phyloP scores from a whole-genome alignment of 495 filamentous ascomycete genomes.

The Hypoxylon intermedium region DNA sequence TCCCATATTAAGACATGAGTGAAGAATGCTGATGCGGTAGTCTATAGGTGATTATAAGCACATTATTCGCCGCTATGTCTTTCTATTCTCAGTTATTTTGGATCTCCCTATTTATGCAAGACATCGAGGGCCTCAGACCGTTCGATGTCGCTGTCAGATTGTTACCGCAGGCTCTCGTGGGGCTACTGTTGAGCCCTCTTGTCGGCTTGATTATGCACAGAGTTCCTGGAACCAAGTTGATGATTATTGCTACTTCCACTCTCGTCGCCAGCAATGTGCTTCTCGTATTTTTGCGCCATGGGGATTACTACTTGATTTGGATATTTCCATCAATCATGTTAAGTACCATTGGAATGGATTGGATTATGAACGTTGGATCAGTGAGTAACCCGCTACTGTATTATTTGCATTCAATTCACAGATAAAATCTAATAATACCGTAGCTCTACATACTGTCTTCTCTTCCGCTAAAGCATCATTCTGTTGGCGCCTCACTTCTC shows the following conservation, averaged over 20 bases:
- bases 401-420: background rate
- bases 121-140: conserved; percentile 40
- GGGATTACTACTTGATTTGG: conserved; percentile 45
- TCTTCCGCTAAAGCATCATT: conserved; percentile 44
- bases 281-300: conserved; percentile 44
- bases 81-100: conserved; percentile 51
- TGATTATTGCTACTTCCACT: conserved; percentile 36
- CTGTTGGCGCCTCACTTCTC: conserved; percentile 46
- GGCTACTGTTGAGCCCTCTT: conserved; percentile 46
- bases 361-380: conserved; percentile 49
- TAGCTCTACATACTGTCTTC: conserved; percentile 40
- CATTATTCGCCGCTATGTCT: conserved; percentile 45
- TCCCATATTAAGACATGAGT: background rate
- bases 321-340: conserved; percentile 47
- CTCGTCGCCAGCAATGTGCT: conserved; percentile 45
- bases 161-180: conserved; percentile 45
- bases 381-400: conserved; percentile 26
- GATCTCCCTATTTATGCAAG: conserved; percentile 50
- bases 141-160: conserved; percentile 45
- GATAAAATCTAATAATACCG: conserved; percentile 19
- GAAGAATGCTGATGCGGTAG: conserved; percentile 1
- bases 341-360: conserved; percentile 49
- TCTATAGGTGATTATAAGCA: conserved; percentile 40
- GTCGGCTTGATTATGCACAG: conserved; percentile 45
- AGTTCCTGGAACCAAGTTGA: conserved; percentile 40